A percentile compares a stretch with the other conserved stretches of the same genome.
phyloP scores from a whole-genome alignment of 805 yeast genomes.

The Kluyveromyces aestuarii region DNA sequence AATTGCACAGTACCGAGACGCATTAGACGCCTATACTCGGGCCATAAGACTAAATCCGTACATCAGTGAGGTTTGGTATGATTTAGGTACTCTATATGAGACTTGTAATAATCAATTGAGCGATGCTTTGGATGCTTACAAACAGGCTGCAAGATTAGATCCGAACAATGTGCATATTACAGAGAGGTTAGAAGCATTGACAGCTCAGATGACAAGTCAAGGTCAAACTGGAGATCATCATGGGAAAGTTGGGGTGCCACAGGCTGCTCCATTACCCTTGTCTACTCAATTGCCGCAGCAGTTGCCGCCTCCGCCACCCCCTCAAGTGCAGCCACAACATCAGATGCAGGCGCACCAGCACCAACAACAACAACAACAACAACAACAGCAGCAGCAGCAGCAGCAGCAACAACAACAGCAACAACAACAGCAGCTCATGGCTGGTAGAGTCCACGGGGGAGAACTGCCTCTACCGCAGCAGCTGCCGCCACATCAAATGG shows the following conservation, averaged over 20 bases:
- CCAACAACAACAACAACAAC: constrained; percentile 7
- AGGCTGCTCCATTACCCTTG: constrained; percentile 9
- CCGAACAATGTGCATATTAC: constrained; percentile 92
- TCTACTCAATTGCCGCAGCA: constrained; percentile 4
- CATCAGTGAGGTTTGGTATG: constrained; percentile 97
- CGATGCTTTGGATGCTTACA: constrained; percentile 95
- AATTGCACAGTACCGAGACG: constrained; percentile 92
- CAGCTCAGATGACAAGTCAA: constrained; percentile 38
- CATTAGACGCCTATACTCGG: constrained; percentile 93
- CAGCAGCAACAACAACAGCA: constrained; percentile 17
- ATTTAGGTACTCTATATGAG: constrained; percentile 92
- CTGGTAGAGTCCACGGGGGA: constrained; percentile 4
- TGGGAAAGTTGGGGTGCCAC: constrained; percentile 8
- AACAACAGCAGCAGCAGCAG: constrained; percentile 10
- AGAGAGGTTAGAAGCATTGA: constrained; percentile 81
- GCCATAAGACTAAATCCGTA: constrained; percentile 95
- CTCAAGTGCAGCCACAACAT: constrained; percentile 4
- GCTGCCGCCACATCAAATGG: not conserved
- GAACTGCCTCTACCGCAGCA: constrained; percentile 2
- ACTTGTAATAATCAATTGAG: constrained; percentile 92
- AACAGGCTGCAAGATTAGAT: constrained; percentile 91
- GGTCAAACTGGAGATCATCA: constrained; percentile 23
- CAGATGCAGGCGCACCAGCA: constrained; percentile 11
- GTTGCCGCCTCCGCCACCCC: constrained; percentile 11
- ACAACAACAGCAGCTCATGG: constrained; percentile 13